These are phyloP conservation scores for Inonotus obliquus DNA, from an alignment of 1,284 basidiomycete genomes.

Conservation along the genomic window DNA sequence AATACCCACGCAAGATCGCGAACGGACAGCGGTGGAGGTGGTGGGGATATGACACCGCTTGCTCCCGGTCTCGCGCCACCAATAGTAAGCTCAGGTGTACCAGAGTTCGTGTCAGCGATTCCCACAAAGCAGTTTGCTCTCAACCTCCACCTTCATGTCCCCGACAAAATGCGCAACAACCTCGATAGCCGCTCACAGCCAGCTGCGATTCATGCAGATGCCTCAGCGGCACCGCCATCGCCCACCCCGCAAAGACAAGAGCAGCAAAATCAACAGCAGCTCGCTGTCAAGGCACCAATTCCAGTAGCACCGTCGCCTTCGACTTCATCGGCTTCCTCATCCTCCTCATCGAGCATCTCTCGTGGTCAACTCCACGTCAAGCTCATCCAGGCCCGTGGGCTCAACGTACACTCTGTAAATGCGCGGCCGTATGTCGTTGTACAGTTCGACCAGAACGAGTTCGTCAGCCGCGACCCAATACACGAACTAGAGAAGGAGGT, in stretches of 20 bases:
- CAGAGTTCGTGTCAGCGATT: constrained; percentile 48
- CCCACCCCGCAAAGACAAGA: constrained; percentile 21
- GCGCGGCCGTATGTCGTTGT: constrained; percentile 94
- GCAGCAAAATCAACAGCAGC: neutral
- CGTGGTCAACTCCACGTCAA: constrained; percentile 92
- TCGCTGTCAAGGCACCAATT: constrained; percentile 23
- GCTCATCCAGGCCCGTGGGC: constrained; percentile 87
- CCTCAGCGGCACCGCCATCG: constrained; percentile 38
- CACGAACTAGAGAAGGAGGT: constrained; percentile 84
- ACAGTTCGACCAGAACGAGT: constrained; percentile 99
- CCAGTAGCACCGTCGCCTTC: constrained; percentile 30
- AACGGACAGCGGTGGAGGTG: constrained; percentile 24
- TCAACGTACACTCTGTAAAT: constrained; percentile 64
- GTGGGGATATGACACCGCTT: constrained; percentile 26
- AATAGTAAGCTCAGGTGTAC: constrained; percentile 34
- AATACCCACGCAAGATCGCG: constrained; percentile 26
- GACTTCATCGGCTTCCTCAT: constrained; percentile 26
- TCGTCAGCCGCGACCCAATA: constrained; percentile 89
- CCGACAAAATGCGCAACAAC: constrained; percentile 64
- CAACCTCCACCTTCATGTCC: constrained; percentile 61
- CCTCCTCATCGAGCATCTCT: constrained; percentile 32
- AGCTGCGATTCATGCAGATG: constrained; percentile 30
- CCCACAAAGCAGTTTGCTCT: constrained; percentile 59
- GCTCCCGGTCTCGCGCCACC: constrained; percentile 28
- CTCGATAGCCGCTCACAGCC: constrained; percentile 40